Evolutionary conservation across 2,329 filamentous ascomycete genomes (phyloP).

Genomic region (Microsporum canis): DNA sequence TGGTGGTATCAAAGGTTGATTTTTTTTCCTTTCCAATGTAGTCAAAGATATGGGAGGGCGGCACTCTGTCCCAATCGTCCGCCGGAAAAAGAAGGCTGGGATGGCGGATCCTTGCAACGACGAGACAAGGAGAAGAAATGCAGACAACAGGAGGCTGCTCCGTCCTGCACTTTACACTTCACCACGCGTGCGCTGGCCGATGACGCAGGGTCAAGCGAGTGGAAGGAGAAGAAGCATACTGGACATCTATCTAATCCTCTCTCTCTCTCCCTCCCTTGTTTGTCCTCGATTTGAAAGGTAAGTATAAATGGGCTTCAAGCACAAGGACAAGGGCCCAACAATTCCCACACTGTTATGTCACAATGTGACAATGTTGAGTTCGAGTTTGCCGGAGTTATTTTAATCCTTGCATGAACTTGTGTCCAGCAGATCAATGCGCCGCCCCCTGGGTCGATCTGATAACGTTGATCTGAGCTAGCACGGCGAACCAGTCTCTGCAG

Average conservation of each 20-base stretch:
- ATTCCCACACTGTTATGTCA: neutral
- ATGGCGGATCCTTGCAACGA: neutral
- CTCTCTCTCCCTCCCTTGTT: neutral
- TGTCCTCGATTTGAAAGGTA: neutral
- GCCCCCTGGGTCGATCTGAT: neutral
- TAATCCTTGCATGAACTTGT: neutral
- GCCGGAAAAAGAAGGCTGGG: neutral
- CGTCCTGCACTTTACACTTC: neutral
- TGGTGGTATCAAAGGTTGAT: neutral
- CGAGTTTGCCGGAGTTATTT: neutral
- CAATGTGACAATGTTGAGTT: neutral
- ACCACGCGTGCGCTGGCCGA: neutral
- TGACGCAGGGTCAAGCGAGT: neutral
- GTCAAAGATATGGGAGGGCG: neutral
- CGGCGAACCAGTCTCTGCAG: neutral
- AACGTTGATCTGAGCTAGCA: neutral
- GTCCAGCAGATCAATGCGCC: neutral
- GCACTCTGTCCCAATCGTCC: neutral
- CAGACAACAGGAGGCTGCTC: neutral
- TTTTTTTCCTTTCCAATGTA: neutral
- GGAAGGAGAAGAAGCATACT: neutral
- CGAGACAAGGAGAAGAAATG: neutral
- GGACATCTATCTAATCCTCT: neutral
- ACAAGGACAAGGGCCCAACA: neutral
- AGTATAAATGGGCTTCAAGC: neutral